Evolutionary conservation across 257 asterid genomes (phyloP).

Genomic region (Anisodus acutangulus): DNA sequence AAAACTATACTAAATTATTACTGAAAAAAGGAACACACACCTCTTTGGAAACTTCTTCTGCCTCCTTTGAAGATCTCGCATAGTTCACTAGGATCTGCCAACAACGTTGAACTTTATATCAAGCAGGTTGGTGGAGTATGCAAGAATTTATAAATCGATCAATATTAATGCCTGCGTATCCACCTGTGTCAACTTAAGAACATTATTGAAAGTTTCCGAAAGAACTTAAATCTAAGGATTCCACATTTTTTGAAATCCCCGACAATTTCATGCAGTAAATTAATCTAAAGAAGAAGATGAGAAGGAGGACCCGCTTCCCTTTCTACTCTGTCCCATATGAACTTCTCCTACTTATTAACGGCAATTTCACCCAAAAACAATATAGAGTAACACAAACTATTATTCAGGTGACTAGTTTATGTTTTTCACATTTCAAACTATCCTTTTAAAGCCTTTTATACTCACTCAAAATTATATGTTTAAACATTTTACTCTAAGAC

Average conservation of each 20-base stretch:
- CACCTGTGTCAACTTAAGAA: slow-evolving; percentile 22
- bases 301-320: not conserved
- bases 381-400: not conserved
- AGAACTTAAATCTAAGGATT: not conserved
- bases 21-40: slow-evolving; percentile 25
- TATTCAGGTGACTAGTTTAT: not conserved
- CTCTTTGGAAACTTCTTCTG: slow-evolving; percentile 83
- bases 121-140: not conserved
- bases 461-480: not conserved
- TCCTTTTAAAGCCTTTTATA: not conserved
- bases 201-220: not conserved
- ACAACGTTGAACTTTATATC: not conserved
- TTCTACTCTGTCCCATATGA: not conserved
- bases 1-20: not conserved
- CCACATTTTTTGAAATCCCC: not conserved
- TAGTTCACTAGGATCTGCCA: slow-evolving; percentile 91
- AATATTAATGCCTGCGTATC: slow-evolving; percentile 9
- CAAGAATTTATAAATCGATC: not conserved
- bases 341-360: not conserved
- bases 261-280: not conserved
- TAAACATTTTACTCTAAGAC: slow-evolving; percentile 10
- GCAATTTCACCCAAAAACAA: slow-evolving; percentile 1
- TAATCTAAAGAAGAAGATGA: not conserved
- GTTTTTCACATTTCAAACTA: not conserved
- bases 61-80: slow-evolving; percentile 97